A percentile compares a stretch with the other conserved stretches of the same genome.
phyloP scores from a whole-genome alignment of 306 rosid species.

The Ochetophila trinervis region DNA sequence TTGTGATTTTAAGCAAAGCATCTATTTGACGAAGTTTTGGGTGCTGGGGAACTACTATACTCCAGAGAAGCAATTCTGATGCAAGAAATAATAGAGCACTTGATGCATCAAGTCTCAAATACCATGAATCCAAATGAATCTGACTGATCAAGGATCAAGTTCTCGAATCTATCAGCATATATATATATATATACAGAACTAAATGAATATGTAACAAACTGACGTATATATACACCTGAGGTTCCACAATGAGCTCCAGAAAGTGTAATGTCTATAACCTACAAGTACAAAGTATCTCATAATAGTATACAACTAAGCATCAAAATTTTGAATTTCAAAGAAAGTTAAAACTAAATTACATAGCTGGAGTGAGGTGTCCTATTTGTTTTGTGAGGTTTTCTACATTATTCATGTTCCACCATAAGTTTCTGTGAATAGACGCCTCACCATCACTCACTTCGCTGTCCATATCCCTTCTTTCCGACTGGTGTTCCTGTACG shows the following conservation, averaged over 20 bases:
- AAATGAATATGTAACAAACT: constrained; percentile 6
- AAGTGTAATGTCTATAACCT: constrained; percentile 17
- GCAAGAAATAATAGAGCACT: too few species aligned
- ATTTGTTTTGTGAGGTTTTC: constrained; percentile 23
- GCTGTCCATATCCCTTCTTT: constrained; percentile 12
- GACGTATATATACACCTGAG: not conserved
- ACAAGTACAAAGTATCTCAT: not conserved
- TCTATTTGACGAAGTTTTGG: too few species aligned
- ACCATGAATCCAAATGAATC: too few species aligned
- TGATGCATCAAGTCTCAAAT: too few species aligned
- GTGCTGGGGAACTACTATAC: too few species aligned
- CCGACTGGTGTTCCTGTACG: constrained; percentile 9
- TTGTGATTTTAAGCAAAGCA: too few species aligned
- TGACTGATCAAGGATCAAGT: not conserved
- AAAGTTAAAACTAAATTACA: not conserved
- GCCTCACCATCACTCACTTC: constrained; percentile 8
- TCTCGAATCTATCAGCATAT: not conserved
- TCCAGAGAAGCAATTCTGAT: too few species aligned
- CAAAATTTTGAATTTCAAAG: not conserved
- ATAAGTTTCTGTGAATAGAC: constrained; percentile 12
- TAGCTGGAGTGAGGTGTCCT: constrained; percentile 39
- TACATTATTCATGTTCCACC: constrained; percentile 25
- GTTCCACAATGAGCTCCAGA: constrained; percentile 12
- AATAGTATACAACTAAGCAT: not conserved
- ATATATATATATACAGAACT: constrained; percentile 1